Evolutionary conservation across 306 rosid genomes (phyloP), one percentile per base, ranked within the genome.

Genomic region (Abrus precatorius): DNA sequence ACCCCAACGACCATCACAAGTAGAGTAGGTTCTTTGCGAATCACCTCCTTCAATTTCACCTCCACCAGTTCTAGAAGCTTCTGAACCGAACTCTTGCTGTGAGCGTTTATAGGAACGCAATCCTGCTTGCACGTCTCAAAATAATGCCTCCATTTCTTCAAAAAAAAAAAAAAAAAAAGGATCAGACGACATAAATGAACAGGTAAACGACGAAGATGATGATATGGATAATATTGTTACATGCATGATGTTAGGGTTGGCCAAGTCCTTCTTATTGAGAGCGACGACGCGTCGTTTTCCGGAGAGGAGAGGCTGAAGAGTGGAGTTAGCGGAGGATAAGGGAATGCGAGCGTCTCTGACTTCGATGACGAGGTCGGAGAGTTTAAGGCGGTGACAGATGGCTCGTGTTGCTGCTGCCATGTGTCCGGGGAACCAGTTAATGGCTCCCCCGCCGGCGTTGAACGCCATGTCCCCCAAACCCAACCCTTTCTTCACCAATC

Each of bases 1-100:
- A 91, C 98, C 47, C 98, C 98, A 82, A 90, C 88, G 70, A 92
- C 98, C 98, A 94, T 89, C 47, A 94, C 97, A 81, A 94, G 97
- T 34, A 94, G 89, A 9, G 97, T 94, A 48, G 98, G 95, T 53
- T 94, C 98, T 86, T 80, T 91, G 0, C 69, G 82, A 80, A 94
- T 92, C 47, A 54, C 91, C 85, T 94, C 98, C 88, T 86, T 94
- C 74, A 94, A 44, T 72, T 92, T 94, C 57, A 89, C 75, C 93
- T 91, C 97, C 70, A 91, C 98, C 11, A 94, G 82, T 67, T 91
- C 92, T 3, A 94, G 88, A 90, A 94, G 97, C 97, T 89, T 91
- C 78, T 74, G 75, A 62, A 94, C 97, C 9, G 97, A 94, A 76
- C 91, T 77, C 97, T 72, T 90, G 85, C 97, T 92, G 41, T 94